Evolutionary conservation across 208 protist species (phyloP), one percentile per base, ranked within the genome.

Genomic region (Acanthamoeba healyi): DNA sequence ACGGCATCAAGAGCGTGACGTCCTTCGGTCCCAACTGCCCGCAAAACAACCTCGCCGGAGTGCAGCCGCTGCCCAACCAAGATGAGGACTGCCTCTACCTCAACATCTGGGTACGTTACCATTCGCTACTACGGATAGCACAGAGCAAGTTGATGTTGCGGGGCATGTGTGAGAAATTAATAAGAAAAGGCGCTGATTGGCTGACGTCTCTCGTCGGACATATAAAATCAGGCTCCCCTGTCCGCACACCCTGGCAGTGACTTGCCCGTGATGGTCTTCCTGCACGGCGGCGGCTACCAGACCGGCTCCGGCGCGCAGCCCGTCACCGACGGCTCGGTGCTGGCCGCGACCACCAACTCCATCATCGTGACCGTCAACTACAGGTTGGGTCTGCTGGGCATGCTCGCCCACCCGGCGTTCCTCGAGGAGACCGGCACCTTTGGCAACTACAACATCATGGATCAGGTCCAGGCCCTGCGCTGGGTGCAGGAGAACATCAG

Each of bases 311-410:
- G 44, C 15, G 32, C n/a, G 34, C 51, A 56, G n/a, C 22, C 38
- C 1, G n/a, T 96, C 9, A 94, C 86, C 65, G 90, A 65, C 49
- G 56, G 54, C 7, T 42, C 38, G 7, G 36, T 24, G 22, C 65
- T 93, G 24, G 72, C 70, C 24, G 94, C 79, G 36, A 70, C 34
- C 15, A 84, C 94, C 26, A 61, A 79, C 26, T 67, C 84, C 7
- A 67, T 98, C 40, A 40, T 98, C 22, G 97, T 98, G 19, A 96
- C 95, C 1, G 95, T 98, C 42, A 97, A 98, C 65, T 98, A 98
- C 95, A 58, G 97, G 24, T 32, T 98, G 10, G 95, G 94, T 72
- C 70, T 93, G 56, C 67, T 97, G 9, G 97, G 97, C 49, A 97
- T 97, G 61, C 38, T 98, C 6, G 86, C 51, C 51, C 61, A 14